phyloP scores from a whole-genome alignment of 441 rosid species.

The Pelargonium australe region DNA sequence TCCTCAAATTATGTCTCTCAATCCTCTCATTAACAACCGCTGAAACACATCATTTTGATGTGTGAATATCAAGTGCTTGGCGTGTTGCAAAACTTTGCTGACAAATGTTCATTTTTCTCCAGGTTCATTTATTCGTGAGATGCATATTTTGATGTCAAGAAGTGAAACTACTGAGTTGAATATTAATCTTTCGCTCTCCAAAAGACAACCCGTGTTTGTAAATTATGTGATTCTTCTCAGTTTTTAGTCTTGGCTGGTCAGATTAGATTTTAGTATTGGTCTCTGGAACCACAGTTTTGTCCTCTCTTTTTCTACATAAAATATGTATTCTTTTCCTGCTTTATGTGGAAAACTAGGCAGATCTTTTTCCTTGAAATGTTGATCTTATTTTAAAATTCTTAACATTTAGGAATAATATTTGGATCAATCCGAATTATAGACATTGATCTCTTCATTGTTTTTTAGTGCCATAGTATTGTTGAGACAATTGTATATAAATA shows the following conservation, averaged over 20 bases:
- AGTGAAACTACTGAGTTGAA: neutral
- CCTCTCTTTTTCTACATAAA: too few species aligned
- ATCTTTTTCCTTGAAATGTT: slow-evolving; percentile 10
- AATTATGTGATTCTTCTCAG: slow-evolving; percentile 21
- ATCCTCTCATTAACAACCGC: too few species aligned
- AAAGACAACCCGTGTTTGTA: slow-evolving; percentile 18
- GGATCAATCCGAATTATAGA: neutral
- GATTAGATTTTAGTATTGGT: neutral
- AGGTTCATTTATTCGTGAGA: neutral
- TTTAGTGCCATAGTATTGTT: neutral
- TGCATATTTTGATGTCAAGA: neutral
- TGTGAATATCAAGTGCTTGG: neutral
- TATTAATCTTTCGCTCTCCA: neutral
- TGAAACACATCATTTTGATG: too few species aligned
- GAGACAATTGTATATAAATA: too few species aligned
- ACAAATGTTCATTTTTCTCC: neutral
- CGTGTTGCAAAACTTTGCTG: neutral
- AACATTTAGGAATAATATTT: slow-evolving; percentile 23
- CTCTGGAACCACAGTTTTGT: neutral
- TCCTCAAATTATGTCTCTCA: too few species aligned
- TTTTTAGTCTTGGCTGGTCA: slow-evolving; percentile 21
- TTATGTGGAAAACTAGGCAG: slow-evolving; percentile 14
- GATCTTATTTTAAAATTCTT: neutral
- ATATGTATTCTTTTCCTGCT: neutral
- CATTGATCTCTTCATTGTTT: neutral